A percentile compares a stretch with the other conserved stretches of the same genome.
Evolutionary conservation across 345 rosid genomes (phyloP).

Genomic region (Toxicodendron radicans): DNA sequence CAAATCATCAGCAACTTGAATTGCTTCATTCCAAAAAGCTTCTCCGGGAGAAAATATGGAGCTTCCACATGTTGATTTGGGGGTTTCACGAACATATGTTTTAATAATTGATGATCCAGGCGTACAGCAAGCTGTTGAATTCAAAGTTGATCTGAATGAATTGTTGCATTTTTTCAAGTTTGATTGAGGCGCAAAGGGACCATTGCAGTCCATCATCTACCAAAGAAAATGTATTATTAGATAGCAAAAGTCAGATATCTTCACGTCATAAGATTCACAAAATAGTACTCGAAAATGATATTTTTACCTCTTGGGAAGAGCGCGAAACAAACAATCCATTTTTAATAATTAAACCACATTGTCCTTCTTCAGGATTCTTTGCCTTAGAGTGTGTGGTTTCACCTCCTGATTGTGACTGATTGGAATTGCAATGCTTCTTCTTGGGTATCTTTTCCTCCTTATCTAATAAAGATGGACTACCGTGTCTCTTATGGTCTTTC

Average conservation of each 20-base stretch:
- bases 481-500: slow-evolving; percentile 55
- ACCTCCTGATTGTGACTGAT: slow-evolving; percentile 28
- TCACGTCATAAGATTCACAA: slow-evolving; percentile 16
- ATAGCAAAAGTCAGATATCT: slow-evolving; percentile 17
- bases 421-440: slow-evolving; percentile 47
- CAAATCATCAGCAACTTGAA: slow-evolving; percentile 88
- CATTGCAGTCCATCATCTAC: slow-evolving; percentile 36
- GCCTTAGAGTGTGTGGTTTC: slow-evolving; percentile 29
- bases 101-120: slow-evolving; percentile 58
- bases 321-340: slow-evolving; percentile 25
- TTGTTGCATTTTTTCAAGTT: slow-evolving; percentile 65
- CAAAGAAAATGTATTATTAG: slow-evolving; percentile 1
- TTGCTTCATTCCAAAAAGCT: slow-evolving; percentile 96
- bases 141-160: slow-evolving; percentile 36
- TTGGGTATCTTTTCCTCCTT: slow-evolving; percentile 42
- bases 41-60: slow-evolving; percentile 94
- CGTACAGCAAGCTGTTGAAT: slow-evolving; percentile 48
- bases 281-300: slow-evolving; percentile 3
- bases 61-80: slow-evolving; percentile 78
- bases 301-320: slow-evolving; percentile 47
- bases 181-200: slow-evolving; percentile 37
- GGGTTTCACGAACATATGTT: slow-evolving; percentile 48
- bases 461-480: slow-evolving; percentile 41
- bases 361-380: slow-evolving; percentile 41
- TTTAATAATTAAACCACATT: slow-evolving; percentile 35